A percentile compares a stretch with the other conserved stretches of the same genome.
These are phyloP conservation scores for Apiospora saccharicola DNA, from an alignment of 2,329 filamentous ascomycete genomes.

Conservation along the genomic window DNA sequence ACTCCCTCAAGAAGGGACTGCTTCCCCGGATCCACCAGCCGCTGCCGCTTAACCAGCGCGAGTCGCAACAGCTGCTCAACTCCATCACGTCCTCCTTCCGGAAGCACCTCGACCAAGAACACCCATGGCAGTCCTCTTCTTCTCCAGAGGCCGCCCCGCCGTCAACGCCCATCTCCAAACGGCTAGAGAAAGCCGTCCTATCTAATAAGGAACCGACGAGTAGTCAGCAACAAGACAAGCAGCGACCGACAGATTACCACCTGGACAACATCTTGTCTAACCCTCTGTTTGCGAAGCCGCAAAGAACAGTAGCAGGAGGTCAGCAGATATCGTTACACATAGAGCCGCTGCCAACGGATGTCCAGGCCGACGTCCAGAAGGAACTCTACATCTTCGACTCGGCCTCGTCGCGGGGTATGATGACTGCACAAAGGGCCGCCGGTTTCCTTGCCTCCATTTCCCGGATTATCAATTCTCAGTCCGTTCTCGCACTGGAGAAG, in stretches of 20 bases:
- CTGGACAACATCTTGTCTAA: conserved; percentile 65
- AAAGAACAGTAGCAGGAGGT: not conserved
- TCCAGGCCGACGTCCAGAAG: conserved; percentile 39
- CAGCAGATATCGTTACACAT: conserved; percentile 28
- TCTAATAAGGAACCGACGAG: conserved; percentile 24
- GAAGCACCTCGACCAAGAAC: conserved; percentile 64
- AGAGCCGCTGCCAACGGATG: not conserved
- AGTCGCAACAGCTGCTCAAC: conserved; percentile 63
- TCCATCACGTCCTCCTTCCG: conserved; percentile 65
- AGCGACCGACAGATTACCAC: conserved; percentile 56
- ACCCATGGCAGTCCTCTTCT: conserved; percentile 50
- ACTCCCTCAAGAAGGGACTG: conserved; percentile 48
- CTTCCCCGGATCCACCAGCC: conserved; percentile 60
- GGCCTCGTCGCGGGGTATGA: conserved; percentile 62
- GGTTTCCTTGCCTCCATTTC: conserved; percentile 61
- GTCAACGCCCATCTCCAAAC: conserved; percentile 29
- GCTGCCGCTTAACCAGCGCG: conserved; percentile 55
- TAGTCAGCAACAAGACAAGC: conserved; percentile 28
- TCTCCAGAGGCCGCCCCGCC: conserved; percentile 31
- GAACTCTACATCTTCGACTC: conserved; percentile 64
- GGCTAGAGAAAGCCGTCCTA: conserved; percentile 21
- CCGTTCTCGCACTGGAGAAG: conserved; percentile 41
- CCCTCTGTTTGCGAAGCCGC: conserved; percentile 56
- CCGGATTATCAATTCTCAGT: conserved; percentile 49
- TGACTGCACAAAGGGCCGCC: conserved; percentile 60